phyloP scores from a whole-genome alignment of 1,284 basidiomycete genomes.

The Microbotryum intermedium region DNA sequence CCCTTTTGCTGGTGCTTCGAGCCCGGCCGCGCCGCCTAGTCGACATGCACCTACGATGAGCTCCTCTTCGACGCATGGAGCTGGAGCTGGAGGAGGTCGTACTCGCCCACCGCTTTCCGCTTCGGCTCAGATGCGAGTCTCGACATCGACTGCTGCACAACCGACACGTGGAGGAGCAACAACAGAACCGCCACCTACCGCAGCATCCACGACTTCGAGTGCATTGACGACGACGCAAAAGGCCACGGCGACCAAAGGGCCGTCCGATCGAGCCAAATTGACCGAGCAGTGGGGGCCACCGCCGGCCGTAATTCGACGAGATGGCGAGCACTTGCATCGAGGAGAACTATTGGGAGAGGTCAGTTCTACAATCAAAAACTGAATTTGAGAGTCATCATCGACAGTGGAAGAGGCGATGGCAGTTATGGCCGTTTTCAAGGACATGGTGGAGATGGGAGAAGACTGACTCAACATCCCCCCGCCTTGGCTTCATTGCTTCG shows the following conservation, averaged over 20 bases:
- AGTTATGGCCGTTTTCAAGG: background rate
- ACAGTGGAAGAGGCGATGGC: background rate
- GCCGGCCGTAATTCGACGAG: slow-evolving; percentile 27
- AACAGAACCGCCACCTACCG: no score
- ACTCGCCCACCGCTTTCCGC: no score
- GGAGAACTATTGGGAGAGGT: slow-evolving; percentile 39
- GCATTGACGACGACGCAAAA: no score
- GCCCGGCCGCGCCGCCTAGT: no score
- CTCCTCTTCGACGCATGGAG: no score
- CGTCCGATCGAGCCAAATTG: slow-evolving; percentile 21
- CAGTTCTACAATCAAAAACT: slow-evolving; percentile 39
- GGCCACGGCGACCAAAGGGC: background rate
- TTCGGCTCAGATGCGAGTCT: no score
- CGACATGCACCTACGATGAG: no score
- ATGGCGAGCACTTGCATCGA: slow-evolving; percentile 24
- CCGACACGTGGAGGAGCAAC: no score
- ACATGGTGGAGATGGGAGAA: background rate
- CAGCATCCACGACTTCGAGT: no score
- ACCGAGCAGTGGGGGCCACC: slow-evolving; percentile 33
- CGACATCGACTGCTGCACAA: no score
- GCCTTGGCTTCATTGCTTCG: background rate
- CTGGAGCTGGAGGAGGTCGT: no score
- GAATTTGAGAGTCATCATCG: slow-evolving; percentile 9
- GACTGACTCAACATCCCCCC: background rate
- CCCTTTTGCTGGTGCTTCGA: no score